Conservation (phyloP, 257 asterid species). For the Fraxinus cuspidata region DNA sequence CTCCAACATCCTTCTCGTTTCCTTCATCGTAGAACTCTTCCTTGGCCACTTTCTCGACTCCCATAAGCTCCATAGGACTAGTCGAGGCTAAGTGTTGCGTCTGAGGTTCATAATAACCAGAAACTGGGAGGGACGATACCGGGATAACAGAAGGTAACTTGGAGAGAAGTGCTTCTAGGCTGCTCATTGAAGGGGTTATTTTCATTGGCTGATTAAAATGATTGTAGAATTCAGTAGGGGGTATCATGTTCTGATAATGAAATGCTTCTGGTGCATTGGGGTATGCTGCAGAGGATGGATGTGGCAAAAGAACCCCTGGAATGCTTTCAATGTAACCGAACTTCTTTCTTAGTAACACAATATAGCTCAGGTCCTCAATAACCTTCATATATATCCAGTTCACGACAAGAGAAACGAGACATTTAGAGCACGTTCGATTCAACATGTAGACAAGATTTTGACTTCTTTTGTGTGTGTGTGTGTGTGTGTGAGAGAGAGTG, state of each 20-base stretch:
- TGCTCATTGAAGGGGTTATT: constrained; percentile 93
- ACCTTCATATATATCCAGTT: constrained; percentile 45
- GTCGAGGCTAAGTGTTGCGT: constrained; percentile 32
- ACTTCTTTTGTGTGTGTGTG: not conserved
- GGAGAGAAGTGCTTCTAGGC: constrained; percentile 94
- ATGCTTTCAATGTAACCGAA: constrained; percentile 90
- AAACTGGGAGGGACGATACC: constrained; percentile 17
- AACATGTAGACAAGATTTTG: not conserved
- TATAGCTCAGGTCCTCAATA: constrained; percentile 87
- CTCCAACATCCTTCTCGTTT: constrained; percentile 37
- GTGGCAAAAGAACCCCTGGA: constrained; percentile 91
- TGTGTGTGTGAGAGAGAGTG: not conserved
- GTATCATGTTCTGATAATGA: constrained; percentile 43
- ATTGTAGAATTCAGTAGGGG: constrained; percentile 39
- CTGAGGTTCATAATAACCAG: constrained; percentile 40
- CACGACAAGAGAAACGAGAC: not conserved
- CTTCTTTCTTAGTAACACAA: constrained; percentile 84
- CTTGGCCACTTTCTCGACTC: constrained; percentile 47
- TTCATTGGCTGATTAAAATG: constrained; percentile 53
- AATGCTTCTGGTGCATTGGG: constrained; percentile 57
- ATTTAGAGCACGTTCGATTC: not conserved
- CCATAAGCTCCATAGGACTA: constrained; percentile 44
- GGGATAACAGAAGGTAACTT: constrained; percentile 85
- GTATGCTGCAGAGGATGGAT: constrained; percentile 79
- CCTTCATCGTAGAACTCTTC: constrained; percentile 57